Base-by-base conservation (phyloP, 495 filamentous ascomycete genomes). In the Aspergillus avenaceus region DNA sequence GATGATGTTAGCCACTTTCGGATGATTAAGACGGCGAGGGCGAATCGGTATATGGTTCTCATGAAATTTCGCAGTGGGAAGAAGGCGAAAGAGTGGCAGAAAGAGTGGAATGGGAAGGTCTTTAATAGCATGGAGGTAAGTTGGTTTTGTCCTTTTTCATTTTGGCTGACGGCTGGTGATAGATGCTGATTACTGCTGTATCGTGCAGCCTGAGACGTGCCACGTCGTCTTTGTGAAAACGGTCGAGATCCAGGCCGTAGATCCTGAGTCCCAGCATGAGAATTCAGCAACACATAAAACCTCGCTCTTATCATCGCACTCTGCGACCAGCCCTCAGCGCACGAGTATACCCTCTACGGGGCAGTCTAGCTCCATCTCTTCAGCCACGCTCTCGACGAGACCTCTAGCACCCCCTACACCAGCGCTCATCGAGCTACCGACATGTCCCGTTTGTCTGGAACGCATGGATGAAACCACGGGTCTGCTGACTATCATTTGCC, bases 391-490 rank as follows among this genome's bases (percentile, higher is more conserved):
- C 9, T 80, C 78, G 9, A 78, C 86, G 7, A 95, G 89, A 64
- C 93, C 93, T 0, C 82, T 92, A 14, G 90, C 93, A 1, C 93
- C 93, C 18, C 95, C 92, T 8, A 97, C 93, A 2, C 90, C 91
- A 1, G 82, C 87, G 14, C 77, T 97, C 9, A 74, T 96, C 50
- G 93, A 98, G 68, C 76, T 98, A 1, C 93, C 93, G 4, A 98
- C 95, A 2, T 98, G 93, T 54, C 90, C 95, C 1, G 95, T 98
- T 12, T 98, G 93, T 56, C 79, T 98, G 11, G 93, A 98, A 69
- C 85, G 93, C 27, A 98, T 98, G 93, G 93, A 98, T 56, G 91
- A 98, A 58, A 96, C 91, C 5, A 91, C 90, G 0, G 93, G 93
- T 4, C 73, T 98, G 3, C 80, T 97, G 56, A 98, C 93, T 1